Conservation (phyloP, 306 rosid genomes). For the Albizia julibrissin region DNA sequence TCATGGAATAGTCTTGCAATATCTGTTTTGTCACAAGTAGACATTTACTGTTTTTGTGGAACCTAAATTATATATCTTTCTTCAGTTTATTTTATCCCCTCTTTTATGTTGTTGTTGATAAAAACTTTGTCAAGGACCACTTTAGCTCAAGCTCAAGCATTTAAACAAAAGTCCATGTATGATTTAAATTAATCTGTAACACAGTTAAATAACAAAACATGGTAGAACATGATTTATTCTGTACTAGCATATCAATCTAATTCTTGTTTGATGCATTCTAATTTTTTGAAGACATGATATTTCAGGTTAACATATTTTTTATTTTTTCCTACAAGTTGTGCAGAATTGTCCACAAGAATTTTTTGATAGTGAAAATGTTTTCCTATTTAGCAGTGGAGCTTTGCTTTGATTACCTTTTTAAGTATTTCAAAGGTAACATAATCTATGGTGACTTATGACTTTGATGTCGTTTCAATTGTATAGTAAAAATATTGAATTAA, state of each 20-base stretch:
- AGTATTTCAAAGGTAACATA: conserved; percentile 60
- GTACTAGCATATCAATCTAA: conserved; percentile 19
- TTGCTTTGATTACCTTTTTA: conserved; percentile 61
- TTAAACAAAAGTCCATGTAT: background rate
- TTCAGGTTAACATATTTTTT: conserved; percentile 42
- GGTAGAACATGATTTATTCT: conserved; percentile 24
- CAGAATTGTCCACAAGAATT: conserved; percentile 78
- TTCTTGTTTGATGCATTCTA: conserved; percentile 14
- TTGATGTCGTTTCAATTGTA: conserved; percentile 13
- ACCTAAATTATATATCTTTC: conserved; percentile 2
- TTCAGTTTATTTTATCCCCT: conserved; percentile 27
- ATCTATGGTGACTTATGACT: conserved; percentile 13
- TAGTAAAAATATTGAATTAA: too few relatives aligned
- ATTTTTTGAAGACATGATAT: conserved; percentile 18
- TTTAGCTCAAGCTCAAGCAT: background rate
- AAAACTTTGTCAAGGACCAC: background rate
- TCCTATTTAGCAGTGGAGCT: conserved; percentile 68
- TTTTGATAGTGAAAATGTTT: conserved; percentile 61
- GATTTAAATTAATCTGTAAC: background rate
- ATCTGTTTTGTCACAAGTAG: conserved; percentile 81
- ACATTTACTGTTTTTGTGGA: background rate
- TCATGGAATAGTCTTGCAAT: conserved; percentile 79
- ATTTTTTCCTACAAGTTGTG: conserved; percentile 55
- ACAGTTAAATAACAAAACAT: background rate
- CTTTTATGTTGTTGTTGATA: background rate